Evolutionary conservation across 495 filamentous ascomycete genomes (phyloP).

Genomic region (Penicillium argentinense): DNA sequence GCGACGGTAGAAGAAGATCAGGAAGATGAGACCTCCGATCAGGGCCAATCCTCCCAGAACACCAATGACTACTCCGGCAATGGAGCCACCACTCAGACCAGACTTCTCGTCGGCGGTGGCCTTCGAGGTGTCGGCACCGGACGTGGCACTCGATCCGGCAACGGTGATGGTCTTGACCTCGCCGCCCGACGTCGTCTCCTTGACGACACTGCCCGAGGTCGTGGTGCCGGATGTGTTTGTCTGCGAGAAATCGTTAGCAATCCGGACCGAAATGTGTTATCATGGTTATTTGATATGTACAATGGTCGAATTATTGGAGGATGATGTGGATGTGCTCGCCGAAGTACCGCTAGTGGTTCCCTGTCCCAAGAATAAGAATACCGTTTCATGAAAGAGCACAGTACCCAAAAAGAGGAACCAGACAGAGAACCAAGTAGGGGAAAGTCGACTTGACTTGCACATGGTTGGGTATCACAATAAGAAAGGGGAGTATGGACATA

Average conservation of each 20-base stretch:
- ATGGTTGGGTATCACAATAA: not conserved
- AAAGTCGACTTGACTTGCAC: not conserved
- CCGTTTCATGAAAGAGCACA: constrained; percentile 15
- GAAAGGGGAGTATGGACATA: constrained; percentile 10
- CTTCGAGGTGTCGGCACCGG: constrained; percentile 8
- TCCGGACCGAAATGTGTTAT: not conserved
- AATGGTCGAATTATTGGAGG: constrained; percentile 9
- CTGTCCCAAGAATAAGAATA: constrained; percentile 24
- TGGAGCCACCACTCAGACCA: constrained; percentile 36
- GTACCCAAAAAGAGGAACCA: constrained; percentile 6
- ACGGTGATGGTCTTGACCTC: constrained; percentile 53
- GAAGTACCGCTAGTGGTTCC: constrained; percentile 13
- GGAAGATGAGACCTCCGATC: constrained; percentile 36
- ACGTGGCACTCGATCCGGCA: constrained; percentile 38
- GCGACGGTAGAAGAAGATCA: constrained; percentile 45
- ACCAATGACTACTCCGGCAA: constrained; percentile 52
- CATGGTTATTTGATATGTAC: constrained; percentile 9
- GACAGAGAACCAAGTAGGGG: constrained; percentile 1
- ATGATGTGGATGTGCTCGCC: constrained; percentile 11
- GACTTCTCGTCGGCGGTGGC: constrained; percentile 15
- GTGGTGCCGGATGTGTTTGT: constrained; percentile 34
- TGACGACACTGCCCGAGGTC: constrained; percentile 30
- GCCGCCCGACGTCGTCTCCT: constrained; percentile 47
- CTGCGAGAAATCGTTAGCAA: constrained; percentile 20
- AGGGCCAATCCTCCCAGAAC: constrained; percentile 45